Evolutionary conservation across 306 rosid genomes (phyloP).

Genomic region (Hylodesmum podocarpum): DNA sequence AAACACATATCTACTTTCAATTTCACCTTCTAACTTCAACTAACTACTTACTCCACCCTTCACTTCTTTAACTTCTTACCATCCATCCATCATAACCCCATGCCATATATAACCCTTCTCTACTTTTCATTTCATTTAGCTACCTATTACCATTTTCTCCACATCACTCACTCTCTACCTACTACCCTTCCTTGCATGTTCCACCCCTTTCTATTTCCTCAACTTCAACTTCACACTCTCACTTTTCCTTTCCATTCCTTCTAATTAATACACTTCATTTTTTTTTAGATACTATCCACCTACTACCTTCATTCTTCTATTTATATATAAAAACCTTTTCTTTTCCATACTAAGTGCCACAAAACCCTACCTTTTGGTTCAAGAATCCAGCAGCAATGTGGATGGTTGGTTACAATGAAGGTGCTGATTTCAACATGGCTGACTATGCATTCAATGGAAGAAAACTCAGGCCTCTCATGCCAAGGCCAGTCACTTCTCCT

Average conservation of each 20-base stretch:
- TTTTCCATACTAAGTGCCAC: background rate
- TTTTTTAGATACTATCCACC: background rate
- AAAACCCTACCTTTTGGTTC: slow-evolving; percentile 33
- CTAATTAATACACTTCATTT: background rate
- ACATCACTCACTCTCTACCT: slow-evolving; percentile 8
- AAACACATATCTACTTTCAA: slow-evolving; percentile 20
- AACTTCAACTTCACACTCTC: slow-evolving; percentile 19
- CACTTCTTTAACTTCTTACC: slow-evolving; percentile 30
- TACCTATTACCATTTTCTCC: slow-evolving; percentile 30
- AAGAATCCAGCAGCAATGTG: slow-evolving; percentile 48
- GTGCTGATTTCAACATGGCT: slow-evolving; percentile 55
- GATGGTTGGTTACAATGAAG: slow-evolving; percentile 81
- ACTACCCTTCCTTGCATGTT: background rate
- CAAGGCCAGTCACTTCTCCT: slow-evolving; percentile 53
- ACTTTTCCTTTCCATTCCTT: slow-evolving; percentile 21
- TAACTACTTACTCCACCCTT: slow-evolving; percentile 24
- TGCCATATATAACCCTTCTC: slow-evolving; percentile 45
- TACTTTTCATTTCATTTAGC: slow-evolving; percentile 16
- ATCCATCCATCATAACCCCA: slow-evolving; percentile 34
- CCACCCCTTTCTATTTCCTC: slow-evolving; percentile 4
- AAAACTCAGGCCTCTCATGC: slow-evolving; percentile 78
- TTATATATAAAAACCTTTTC: slow-evolving; percentile 6
- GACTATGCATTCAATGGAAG: slow-evolving; percentile 60
- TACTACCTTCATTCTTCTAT: background rate
- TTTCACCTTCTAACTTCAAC: slow-evolving; percentile 40